A percentile compares a stretch with the other conserved stretches of the same genome.
Evolutionary conservation across 306 rosid species (phyloP).

Genomic region (Bauhinia variegata): DNA sequence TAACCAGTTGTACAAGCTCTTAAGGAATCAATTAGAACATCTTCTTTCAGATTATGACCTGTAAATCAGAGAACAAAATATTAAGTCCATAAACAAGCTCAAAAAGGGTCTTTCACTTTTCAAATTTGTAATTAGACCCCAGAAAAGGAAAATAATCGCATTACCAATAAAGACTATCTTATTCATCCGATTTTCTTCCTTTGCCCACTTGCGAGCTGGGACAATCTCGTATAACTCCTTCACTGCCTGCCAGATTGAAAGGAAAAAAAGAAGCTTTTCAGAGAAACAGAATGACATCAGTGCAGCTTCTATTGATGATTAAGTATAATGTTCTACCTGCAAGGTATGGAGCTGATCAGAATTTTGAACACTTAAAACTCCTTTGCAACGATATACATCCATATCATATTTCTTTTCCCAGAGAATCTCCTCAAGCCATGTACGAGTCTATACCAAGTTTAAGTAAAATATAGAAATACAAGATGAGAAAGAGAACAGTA

Average conservation of each 20-base stretch:
- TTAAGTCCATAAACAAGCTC: constrained; percentile 18
- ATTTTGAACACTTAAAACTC: constrained; percentile 64
- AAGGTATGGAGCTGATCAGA: constrained; percentile 80
- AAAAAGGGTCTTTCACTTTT: background rate
- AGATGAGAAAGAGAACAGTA: constrained; percentile 15
- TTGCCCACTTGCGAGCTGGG: constrained; percentile 80
- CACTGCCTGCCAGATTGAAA: constrained; percentile 66
- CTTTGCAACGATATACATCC: constrained; percentile 95
- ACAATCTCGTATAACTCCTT: constrained; percentile 84
- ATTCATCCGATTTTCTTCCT: constrained; percentile 66
- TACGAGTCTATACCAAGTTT: constrained; percentile 58
- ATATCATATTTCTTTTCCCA: constrained; percentile 94
- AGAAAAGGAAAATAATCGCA: background rate
- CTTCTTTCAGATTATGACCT: constrained; percentile 59
- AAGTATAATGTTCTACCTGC: constrained; percentile 61
- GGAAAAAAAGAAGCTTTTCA: too few species aligned
- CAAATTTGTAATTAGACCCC: constrained; percentile 7
- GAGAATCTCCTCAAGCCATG: constrained; percentile 94
- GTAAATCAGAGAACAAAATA: constrained; percentile 26
- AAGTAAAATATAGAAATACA: constrained; percentile 16
- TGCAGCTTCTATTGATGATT: background rate
- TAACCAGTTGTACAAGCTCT: constrained; percentile 38
- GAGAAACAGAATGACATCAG: too few species aligned
- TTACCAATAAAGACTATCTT: constrained; percentile 93
- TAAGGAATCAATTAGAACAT: constrained; percentile 45